phyloP scores from a whole-genome alignment of 2,329 filamentous ascomycete species.

The Aspergillus texensis region DNA sequence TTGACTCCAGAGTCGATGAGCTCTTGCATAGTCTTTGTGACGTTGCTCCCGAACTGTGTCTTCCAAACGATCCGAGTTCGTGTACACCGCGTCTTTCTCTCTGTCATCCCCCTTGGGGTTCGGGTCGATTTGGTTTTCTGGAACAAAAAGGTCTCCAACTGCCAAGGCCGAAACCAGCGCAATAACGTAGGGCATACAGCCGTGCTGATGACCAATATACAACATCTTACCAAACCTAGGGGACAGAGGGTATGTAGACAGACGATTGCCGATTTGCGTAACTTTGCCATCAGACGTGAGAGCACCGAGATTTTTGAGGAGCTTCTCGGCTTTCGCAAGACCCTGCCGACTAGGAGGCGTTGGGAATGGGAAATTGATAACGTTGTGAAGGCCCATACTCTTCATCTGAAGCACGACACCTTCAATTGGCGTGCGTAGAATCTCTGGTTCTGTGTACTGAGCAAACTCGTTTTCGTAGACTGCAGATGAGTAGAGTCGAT shows the following conservation, averaged over 20 bases:
- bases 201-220: slow-evolving; percentile 80
- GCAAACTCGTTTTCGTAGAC: slow-evolving; percentile 86
- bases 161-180: slow-evolving; percentile 87
- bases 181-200: slow-evolving; percentile 82
- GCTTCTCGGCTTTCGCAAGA: slow-evolving; percentile 79
- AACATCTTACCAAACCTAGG: slow-evolving; percentile 91
- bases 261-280: slow-evolving; percentile 75
- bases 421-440: slow-evolving; percentile 88
- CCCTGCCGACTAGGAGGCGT: slow-evolving; percentile 79
- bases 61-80: slow-evolving; percentile 69
- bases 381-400: slow-evolving; percentile 85
- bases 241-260: slow-evolving; percentile 86
- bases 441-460: slow-evolving; percentile 84
- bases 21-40: slow-evolving; percentile 67
- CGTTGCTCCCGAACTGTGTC: slow-evolving; percentile 70
- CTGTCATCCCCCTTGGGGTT: slow-evolving; percentile 47
- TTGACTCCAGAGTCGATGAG: slow-evolving; percentile 76
- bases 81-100: slow-evolving; percentile 50
- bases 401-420: slow-evolving; percentile 92
- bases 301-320: slow-evolving; percentile 83
- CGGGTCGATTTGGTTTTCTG: slow-evolving; percentile 75
- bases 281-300: slow-evolving; percentile 72
- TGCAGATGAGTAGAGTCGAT: slow-evolving; percentile 89
- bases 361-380: slow-evolving; percentile 94
- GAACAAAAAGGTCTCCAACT: slow-evolving; percentile 83